Percentiles rank a stretch among this genome's conserved stretches.
These are phyloP conservation scores for Ceratobasidium papillatum DNA, from an alignment of 1,284 basidiomycete species.

Conservation along the genomic window DNA sequence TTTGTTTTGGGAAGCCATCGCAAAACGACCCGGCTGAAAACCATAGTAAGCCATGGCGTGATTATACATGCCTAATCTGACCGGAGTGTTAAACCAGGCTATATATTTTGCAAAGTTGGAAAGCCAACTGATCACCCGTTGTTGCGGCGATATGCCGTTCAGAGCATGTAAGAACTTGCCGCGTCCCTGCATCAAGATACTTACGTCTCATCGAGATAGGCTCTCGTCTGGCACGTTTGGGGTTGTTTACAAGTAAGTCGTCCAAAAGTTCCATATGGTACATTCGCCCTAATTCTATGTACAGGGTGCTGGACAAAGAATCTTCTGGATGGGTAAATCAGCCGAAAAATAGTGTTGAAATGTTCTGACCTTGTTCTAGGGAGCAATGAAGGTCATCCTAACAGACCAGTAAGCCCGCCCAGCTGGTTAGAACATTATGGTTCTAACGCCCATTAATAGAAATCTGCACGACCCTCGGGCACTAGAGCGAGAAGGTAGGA, in stretches of 20 bases:
- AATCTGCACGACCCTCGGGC: constrained; percentile 36
- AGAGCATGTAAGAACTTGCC: constrained; percentile 22
- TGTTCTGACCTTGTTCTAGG: not conserved
- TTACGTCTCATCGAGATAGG: constrained; percentile 3
- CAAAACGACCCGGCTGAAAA: constrained; percentile 38
- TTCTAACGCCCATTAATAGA: not conserved
- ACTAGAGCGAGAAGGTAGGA: constrained; percentile 33
- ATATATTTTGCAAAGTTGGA: constrained; percentile 38
- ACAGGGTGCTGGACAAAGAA: constrained; percentile 35
- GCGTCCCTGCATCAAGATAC: not conserved
- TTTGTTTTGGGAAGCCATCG: constrained; percentile 39
- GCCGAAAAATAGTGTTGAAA: not conserved
- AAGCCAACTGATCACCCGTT: constrained; percentile 35
- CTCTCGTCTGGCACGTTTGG: constrained; percentile 39
- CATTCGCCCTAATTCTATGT: not conserved
- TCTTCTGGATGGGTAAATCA: constrained; percentile 25
- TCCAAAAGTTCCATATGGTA: no score
- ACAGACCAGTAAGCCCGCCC: constrained; percentile 29
- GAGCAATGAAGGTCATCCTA: constrained; percentile 37
- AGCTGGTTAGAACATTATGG: not conserved
- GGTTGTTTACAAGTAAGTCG: constrained; percentile 36
- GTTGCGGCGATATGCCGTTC: constrained; percentile 28
- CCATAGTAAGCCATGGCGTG: constrained; percentile 9
- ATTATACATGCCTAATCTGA: no score
- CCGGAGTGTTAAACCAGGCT: not conserved